phyloP scores from a whole-genome alignment of 805 yeast genomes.

The Clavispora carvajalis region DNA sequence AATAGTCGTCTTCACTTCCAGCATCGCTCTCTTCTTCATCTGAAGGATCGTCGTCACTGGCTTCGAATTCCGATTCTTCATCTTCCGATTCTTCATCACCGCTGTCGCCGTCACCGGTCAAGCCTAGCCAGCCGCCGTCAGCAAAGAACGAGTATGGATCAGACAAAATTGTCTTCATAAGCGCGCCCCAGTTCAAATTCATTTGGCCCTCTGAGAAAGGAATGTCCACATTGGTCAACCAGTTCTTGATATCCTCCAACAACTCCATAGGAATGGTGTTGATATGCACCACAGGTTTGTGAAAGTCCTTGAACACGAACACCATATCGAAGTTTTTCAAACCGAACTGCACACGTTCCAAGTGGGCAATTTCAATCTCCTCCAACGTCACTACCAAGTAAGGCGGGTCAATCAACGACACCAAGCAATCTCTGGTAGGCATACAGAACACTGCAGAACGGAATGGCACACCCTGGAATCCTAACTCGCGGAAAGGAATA shows the following conservation, averaged over 20 bases:
- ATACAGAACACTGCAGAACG: slow-evolving; percentile 90
- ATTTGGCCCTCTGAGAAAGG: slow-evolving; percentile 93
- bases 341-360: slow-evolving; percentile 97
- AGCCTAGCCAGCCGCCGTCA: slow-evolving; percentile 95
- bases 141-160: slow-evolving; percentile 91
- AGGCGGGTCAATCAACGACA: slow-evolving; percentile 92
- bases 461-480: slow-evolving; percentile 96
- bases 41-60: slow-evolving; percentile 52
- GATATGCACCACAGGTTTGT: slow-evolving; percentile 81
- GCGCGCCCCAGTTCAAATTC: slow-evolving; percentile 91
- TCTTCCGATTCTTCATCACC: slow-evolving; percentile 65
- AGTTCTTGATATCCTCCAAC: slow-evolving; percentile 86
- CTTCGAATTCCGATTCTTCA: slow-evolving; percentile 69
- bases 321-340: slow-evolving; percentile 94
- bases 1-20: slow-evolving; percentile 34
- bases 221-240: slow-evolving; percentile 97
- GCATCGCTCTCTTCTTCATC: slow-evolving; percentile 59
- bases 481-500: slow-evolving; percentile 91
- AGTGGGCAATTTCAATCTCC: slow-evolving; percentile 90
- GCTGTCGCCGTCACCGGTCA: slow-evolving; percentile 77
- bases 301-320: slow-evolving; percentile 91
- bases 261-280: slow-evolving; percentile 93
- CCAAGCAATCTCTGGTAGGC: slow-evolving; percentile 95
- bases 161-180: slow-evolving; percentile 87
- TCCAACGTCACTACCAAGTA: slow-evolving; percentile 85